phyloP scores from a whole-genome alignment of 202 grass and related monocot genomes.

The Panicum virgatum region DNA sequence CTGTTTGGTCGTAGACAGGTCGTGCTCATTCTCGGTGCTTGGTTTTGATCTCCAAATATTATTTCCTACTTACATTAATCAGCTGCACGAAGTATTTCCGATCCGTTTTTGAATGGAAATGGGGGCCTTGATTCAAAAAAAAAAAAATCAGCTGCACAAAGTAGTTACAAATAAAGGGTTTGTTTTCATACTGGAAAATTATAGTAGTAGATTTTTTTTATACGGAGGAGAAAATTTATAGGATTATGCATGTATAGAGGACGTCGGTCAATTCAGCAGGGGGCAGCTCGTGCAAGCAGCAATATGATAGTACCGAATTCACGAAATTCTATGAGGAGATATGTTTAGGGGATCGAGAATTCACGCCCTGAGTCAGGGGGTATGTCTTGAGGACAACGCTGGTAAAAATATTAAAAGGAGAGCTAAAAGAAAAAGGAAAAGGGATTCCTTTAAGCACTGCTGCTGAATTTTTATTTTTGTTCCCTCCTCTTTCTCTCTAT shows the following conservation, averaged over 20 bases:
- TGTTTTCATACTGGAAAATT: not conserved
- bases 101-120: too few relatives aligned
- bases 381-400: slow-evolving; percentile 50
- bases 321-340: slow-evolving; percentile 14
- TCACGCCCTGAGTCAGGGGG: slow-evolving; percentile 38
- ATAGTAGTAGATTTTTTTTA: not conserved
- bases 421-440: slow-evolving; percentile 66
- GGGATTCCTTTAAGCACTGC: slow-evolving; percentile 52
- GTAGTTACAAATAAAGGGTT: not conserved
- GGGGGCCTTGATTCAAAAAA: too few relatives aligned
- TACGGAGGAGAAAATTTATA: not conserved
- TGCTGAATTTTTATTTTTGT: slow-evolving; percentile 24
- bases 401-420: slow-evolving; percentile 61
- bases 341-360: slow-evolving; percentile 48
- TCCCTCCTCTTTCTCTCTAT: not conserved
- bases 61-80: too few relatives aligned
- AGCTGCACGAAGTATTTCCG: too few relatives aligned
- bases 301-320: slow-evolving; percentile 30
- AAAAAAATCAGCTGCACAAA: not conserved
- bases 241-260: not conserved
- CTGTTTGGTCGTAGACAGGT: too few relatives aligned
- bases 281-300: slow-evolving; percentile 15
- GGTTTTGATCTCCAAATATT: too few relatives aligned
- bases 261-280: not conserved
- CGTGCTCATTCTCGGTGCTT: too few relatives aligned